A percentile compares a stretch with the other conserved stretches of the same genome.
Evolutionary conservation across 2,329 filamentous ascomycete species (phyloP).

Genomic region (Neonectria punicea): DNA sequence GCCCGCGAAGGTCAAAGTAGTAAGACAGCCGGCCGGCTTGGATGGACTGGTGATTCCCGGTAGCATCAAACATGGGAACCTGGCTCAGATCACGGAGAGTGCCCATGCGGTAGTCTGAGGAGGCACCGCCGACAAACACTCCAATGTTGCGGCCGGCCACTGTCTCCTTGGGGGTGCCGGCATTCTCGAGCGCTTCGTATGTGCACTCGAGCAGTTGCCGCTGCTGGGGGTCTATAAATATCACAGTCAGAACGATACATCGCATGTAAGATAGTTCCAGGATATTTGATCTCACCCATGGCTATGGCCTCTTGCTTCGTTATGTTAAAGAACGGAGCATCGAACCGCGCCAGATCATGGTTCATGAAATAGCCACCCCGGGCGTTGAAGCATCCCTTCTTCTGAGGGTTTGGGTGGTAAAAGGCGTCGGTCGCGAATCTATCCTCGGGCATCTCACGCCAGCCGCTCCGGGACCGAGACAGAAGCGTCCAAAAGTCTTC

Average conservation of each 20-base stretch:
- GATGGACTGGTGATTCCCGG: constrained; percentile 61
- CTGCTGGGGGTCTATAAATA: constrained; percentile 59
- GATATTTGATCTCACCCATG: constrained; percentile 45
- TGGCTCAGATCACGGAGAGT: constrained; percentile 57
- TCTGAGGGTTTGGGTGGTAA: constrained; percentile 56
- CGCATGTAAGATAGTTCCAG: no score
- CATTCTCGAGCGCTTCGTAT: constrained; percentile 65
- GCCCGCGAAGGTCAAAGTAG: constrained; percentile 49
- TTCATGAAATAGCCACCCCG: constrained; percentile 56
- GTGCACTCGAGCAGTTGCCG: constrained; percentile 63
- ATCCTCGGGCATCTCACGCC: constrained; percentile 54
- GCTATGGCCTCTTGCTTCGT: constrained; percentile 61
- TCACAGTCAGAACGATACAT: neutral
- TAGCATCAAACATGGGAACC: constrained; percentile 63
- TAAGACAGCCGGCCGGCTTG: constrained; percentile 56
- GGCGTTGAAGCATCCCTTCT: constrained; percentile 53
- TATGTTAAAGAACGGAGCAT: constrained; percentile 64
- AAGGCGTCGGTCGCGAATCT: constrained; percentile 58
- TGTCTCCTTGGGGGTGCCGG: constrained; percentile 59
- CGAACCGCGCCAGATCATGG: constrained; percentile 58
- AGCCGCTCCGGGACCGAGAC: constrained; percentile 53
- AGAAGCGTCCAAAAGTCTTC: constrained; percentile 59
- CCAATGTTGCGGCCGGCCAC: constrained; percentile 60
- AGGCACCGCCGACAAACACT: constrained; percentile 60
- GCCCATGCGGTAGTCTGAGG: constrained; percentile 60